These are phyloP conservation scores for Mediolabrus comicus DNA, from an alignment of 108 stramenopile species.

Conservation along the genomic window DNA sequence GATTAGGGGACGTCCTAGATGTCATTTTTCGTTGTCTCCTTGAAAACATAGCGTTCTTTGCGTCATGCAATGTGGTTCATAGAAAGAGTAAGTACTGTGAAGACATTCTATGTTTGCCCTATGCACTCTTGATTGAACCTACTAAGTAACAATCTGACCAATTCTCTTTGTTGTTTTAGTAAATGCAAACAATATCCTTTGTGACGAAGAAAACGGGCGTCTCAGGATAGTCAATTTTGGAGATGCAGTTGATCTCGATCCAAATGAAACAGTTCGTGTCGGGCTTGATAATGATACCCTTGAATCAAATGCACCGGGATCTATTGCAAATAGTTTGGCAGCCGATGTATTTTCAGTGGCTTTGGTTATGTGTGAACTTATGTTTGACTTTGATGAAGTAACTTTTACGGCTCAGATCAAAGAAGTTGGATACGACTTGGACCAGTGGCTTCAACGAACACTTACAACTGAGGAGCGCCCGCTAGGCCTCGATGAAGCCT, in stretches of 20 bases:
- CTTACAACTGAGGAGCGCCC: slow-evolving; percentile 44
- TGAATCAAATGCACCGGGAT: slow-evolving; percentile 69
- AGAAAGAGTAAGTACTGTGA: slow-evolving; percentile 54
- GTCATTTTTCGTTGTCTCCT: slow-evolving; percentile 42
- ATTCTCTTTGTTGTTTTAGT: slow-evolving; percentile 13
- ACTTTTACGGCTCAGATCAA: slow-evolving; percentile 66
- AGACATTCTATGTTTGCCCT: background rate
- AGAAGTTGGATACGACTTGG: slow-evolving; percentile 64
- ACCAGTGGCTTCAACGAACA: slow-evolving; percentile 61
- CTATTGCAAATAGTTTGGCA: slow-evolving; percentile 50
- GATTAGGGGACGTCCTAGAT: slow-evolving; percentile 61
- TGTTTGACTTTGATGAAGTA: slow-evolving; percentile 69
- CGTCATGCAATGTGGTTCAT: slow-evolving; percentile 65
- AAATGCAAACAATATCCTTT: slow-evolving; percentile 64
- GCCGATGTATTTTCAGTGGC: slow-evolving; percentile 72
- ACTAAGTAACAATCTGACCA: background rate
- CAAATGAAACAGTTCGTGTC: slow-evolving; percentile 48
- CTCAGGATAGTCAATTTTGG: slow-evolving; percentile 77
- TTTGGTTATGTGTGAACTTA: slow-evolving; percentile 64
- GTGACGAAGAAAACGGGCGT: slow-evolving; percentile 27
- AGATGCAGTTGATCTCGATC: slow-evolving; percentile 76
- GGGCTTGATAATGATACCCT: slow-evolving; percentile 51
- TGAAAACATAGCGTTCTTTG: slow-evolving; percentile 50
- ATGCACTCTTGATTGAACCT: no score
- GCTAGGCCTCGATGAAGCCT: slow-evolving; percentile 54